phyloP scores from a whole-genome alignment of 495 filamentous ascomycete genomes.

The Thermothielavioides terrestris region DNA sequence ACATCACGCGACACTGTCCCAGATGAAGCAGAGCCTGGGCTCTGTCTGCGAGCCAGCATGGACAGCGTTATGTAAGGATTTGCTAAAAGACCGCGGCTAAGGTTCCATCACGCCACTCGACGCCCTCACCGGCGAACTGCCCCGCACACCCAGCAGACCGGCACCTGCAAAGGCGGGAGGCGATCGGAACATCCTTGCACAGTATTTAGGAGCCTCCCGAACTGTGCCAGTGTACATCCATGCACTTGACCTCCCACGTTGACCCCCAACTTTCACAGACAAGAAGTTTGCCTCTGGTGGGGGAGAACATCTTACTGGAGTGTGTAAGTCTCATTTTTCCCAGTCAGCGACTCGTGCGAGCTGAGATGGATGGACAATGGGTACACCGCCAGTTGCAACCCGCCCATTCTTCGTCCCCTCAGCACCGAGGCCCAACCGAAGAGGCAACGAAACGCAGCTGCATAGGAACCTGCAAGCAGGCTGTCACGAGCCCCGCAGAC shows the following conservation, averaged over 20 bases:
- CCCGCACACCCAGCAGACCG: constrained; percentile 7
- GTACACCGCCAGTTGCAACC: no score
- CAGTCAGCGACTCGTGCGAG: no score
- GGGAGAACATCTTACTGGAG: neutral
- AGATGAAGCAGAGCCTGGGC: neutral
- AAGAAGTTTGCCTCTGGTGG: neutral
- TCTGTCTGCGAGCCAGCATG: neutral
- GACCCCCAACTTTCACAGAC: constrained; percentile 1
- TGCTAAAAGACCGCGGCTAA: constrained; percentile 7
- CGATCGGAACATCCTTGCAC: constrained; percentile 1
- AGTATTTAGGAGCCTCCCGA: neutral
- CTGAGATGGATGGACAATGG: no score
- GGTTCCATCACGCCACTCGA: constrained; percentile 8
- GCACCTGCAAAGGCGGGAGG: constrained; percentile 9
- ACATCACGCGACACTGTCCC: neutral
- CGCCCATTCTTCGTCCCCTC: no score
- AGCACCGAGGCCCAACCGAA: neutral
- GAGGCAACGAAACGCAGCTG: neutral
- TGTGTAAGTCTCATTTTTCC: neutral
- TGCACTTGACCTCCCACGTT: no score
- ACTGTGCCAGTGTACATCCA: neutral
- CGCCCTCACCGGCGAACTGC: neutral
- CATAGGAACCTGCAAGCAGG: constrained; percentile 4
- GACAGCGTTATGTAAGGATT: constrained; percentile 15
- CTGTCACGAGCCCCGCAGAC: constrained; percentile 9